Evolutionary conservation across 108 stramenopile species (phyloP), one percentile per base, ranked within the genome.

Genomic region (Nitzschia sp.): DNA sequence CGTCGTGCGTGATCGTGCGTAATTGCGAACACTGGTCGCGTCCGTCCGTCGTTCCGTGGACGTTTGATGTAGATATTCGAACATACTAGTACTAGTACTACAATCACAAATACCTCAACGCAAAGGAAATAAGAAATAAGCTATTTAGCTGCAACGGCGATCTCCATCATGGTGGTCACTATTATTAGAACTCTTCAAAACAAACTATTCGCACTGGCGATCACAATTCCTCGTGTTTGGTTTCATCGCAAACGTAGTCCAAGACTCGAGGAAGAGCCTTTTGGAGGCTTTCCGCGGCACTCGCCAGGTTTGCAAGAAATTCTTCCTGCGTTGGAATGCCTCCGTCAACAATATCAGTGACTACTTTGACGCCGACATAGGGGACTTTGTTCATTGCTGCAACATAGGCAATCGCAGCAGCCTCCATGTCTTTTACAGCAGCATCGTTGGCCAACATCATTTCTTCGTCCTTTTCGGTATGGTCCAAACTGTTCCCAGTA

Each of bases 351-450:
- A 98, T 93, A 66, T 98, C 98, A 5, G 97, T 97, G 0, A 97
- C 96, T 5, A 98, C 98, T 79, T 98, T 98, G 46, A 97, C 71
- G 32, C 94, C 95, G 71, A 98, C 84, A 76, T 93, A 87, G 1
- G 97, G 97, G 17, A 80, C 80, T 3, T 73, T 41, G 66, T 81
- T 72, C 69, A 93, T 76, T 59, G 91, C 83, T 19, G 88, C 83
- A 17, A 85, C 76, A 90, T 91, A 96, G 6, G 93, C 96, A 58
- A 98, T 93, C 4, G 97, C 93, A 28, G 97, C 98, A 26, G 93
- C 95, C 81, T 98, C 98, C 98, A 98, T 98, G 80, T 97, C 97
- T 70, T 98, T 98, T 19, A 95, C 87, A 44, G 80, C 75, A 6
- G 98, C 98, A 56, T 96, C 91, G 63, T 91, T 90, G 27, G 72